Evolutionary conservation across 768 basidiomycete species (phyloP).

Genomic region (Agaricus bisporus): DNA sequence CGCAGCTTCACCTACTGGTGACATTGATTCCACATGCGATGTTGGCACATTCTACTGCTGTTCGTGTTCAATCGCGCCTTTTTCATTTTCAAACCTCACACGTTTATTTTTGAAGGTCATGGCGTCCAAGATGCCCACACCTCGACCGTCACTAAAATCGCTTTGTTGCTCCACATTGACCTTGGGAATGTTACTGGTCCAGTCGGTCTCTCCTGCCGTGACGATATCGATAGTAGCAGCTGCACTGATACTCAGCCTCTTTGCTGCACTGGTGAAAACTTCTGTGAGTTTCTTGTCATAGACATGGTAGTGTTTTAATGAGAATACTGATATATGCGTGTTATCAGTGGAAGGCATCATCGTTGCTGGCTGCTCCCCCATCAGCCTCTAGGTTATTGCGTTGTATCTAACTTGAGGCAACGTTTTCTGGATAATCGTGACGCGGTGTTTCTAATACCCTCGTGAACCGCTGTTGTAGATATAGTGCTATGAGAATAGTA

Average conservation of each 20-base stretch:
- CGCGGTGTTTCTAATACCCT: background rate
- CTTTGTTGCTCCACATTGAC: constrained; percentile 1
- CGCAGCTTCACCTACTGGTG: background rate
- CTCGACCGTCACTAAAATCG: background rate
- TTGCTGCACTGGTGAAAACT: constrained; percentile 6
- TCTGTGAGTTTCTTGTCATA: background rate
- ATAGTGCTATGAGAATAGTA: too few relatives aligned
- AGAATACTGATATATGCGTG: background rate
- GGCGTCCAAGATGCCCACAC: background rate
- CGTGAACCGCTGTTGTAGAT: background rate
- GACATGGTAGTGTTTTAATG: background rate
- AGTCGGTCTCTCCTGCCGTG: constrained; percentile 6
- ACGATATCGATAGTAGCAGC: constrained; percentile 5
- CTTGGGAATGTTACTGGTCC: background rate
- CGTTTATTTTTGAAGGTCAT: background rate
- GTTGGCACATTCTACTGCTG: constrained; percentile 10
- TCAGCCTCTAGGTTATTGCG: background rate
- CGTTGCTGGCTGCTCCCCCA: constrained; percentile 8
- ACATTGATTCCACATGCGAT: background rate
- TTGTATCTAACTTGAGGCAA: too few relatives aligned
- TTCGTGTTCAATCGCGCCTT: background rate
- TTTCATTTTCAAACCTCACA: too few relatives aligned
- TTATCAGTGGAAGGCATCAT: constrained; percentile 2
- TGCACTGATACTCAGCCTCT: constrained; percentile 5
- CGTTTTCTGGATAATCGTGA: background rate